These are phyloP conservation scores for Xylariaceae sp. DNA, from an alignment of 2,329 filamentous ascomycete genomes.

Conservation along the genomic window DNA sequence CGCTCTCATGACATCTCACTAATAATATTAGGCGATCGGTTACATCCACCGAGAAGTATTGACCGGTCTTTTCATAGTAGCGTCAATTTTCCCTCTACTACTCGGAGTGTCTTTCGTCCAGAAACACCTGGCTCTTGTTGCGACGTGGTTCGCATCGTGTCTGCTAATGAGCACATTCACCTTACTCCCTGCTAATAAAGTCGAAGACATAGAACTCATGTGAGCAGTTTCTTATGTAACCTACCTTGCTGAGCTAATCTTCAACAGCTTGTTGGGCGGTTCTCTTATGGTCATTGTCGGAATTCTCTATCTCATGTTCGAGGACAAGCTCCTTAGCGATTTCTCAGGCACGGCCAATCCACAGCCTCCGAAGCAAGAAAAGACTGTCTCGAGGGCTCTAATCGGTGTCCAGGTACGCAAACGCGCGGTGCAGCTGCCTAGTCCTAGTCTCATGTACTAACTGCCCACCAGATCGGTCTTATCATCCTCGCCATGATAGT, in stretches of 20 bases:
- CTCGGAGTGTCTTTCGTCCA: constrained; percentile 72
- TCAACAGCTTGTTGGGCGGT: constrained; percentile 67
- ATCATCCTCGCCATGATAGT: constrained; percentile 78
- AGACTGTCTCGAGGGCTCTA: constrained; percentile 53
- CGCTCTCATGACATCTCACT: not conserved
- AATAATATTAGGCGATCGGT: constrained; percentile 64
- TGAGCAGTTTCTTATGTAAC: constrained; percentile 6
- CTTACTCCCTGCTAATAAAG: constrained; percentile 75
- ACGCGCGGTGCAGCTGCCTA: not conserved
- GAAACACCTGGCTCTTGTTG: constrained; percentile 59
- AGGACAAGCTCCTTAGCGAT: constrained; percentile 56
- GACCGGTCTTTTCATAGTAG: constrained; percentile 73
- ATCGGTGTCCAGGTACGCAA: constrained; percentile 60
- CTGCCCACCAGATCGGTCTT: constrained; percentile 61
- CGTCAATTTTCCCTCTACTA: constrained; percentile 70
- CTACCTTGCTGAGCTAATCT: constrained; percentile 7
- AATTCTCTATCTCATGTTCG: constrained; percentile 73
- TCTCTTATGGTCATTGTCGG: constrained; percentile 73
- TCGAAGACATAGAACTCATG: constrained; percentile 60
- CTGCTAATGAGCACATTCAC: constrained; percentile 87
- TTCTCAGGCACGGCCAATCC: constrained; percentile 33
- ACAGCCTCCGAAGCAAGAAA: constrained; percentile 25
- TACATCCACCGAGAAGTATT: constrained; percentile 90
- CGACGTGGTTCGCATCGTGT: constrained; percentile 74
- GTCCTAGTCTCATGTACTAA: constrained; percentile 11